phyloP scores from a whole-genome alignment of 805 yeast genomes.

The Pichia cabralensis region DNA sequence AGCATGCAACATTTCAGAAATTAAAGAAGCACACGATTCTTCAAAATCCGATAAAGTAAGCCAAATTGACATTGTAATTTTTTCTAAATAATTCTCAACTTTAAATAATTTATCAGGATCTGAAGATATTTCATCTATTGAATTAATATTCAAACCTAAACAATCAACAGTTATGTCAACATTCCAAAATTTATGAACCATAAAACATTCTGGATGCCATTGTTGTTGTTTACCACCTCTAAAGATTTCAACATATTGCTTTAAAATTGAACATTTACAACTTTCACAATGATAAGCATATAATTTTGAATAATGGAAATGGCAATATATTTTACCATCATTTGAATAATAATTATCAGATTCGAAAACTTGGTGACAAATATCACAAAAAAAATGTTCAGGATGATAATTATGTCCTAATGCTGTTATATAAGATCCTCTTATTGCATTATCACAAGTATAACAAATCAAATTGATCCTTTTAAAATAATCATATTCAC shows the following conservation, averaged over 20 bases:
- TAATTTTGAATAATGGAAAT: slow-evolving; percentile 78
- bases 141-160: slow-evolving; percentile 31
- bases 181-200: slow-evolving; percentile 96
- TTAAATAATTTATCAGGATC: slow-evolving; percentile 39
- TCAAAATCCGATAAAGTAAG: slow-evolving; percentile 78
- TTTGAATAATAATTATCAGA: slow-evolving; percentile 91
- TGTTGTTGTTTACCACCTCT: slow-evolving; percentile 88
- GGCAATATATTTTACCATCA: slow-evolving; percentile 75
- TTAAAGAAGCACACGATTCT: slow-evolving; percentile 80
- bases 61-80: slow-evolving; percentile 61
- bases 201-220: slow-evolving; percentile 99
- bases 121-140: slow-evolving; percentile 28
- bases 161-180: slow-evolving; percentile 60
- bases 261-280: slow-evolving; percentile 81
- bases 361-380: slow-evolving; percentile 80
- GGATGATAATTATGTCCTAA: slow-evolving; percentile 86
- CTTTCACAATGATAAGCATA: slow-evolving; percentile 91
- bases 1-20: slow-evolving; percentile 81
- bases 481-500: slow-evolving; percentile 89
- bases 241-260: slow-evolving; percentile 87
- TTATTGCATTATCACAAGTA: slow-evolving; percentile 72
- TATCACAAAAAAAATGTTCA: slow-evolving; percentile 88
- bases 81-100: slow-evolving; percentile 57
- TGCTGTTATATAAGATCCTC: slow-evolving; percentile 93
- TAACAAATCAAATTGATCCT: slow-evolving; percentile 78